Evolutionary conservation across 2,329 filamentous ascomycete species (phyloP), one percentile per base, ranked within the genome.

Genomic region (Tolypocladium paradoxum): DNA sequence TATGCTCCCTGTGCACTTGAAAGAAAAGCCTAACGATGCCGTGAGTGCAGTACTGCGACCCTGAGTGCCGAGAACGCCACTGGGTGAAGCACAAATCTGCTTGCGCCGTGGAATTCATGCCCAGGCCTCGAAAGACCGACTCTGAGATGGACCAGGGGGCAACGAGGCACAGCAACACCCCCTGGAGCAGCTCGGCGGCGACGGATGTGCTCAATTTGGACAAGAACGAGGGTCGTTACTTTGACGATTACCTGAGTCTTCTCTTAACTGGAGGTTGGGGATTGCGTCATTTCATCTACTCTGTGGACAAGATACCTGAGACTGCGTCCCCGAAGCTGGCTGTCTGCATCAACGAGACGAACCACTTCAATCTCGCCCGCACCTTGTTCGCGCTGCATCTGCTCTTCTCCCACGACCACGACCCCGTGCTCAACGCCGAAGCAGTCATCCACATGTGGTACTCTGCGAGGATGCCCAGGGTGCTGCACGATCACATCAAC

Each of bases 251-350:
- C 3, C 53, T 66, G 9, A 27, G 54, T 4, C 38, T 65, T 18
- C 55, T 66, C 7, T 38, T 65, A 6, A 22, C 51, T 2, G 62
- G 62, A 49, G 51, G 63, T 64, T 50, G 48, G 55, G 48, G 49
- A 4, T 37, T 65, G 18, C 62, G 63, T 24, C 60, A 65, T 27
- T 49, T 65, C 34, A 59, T 66, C 20, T 62, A 63, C 50, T 59
- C 59, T 9, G 43, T 64, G 18, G 49, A 37, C 40, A 58, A 59
- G 11, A 24, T 65, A 45, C 59, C 60, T 6, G 46, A 53, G 4
- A 59, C 53, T 2, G 56, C 64, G 3, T 43, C 16, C 0, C 59
- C 57, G 2, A 24, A 8, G 9, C 53, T 65, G 5, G 18, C 34
- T 8, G 52, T 58, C 6, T 52, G 46, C 0, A 20, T 63, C 29